These are phyloP conservation scores for Phaeotremella skinneri DNA, from an alignment of 768 basidiomycete genomes.

Conservation along the genomic window DNA sequence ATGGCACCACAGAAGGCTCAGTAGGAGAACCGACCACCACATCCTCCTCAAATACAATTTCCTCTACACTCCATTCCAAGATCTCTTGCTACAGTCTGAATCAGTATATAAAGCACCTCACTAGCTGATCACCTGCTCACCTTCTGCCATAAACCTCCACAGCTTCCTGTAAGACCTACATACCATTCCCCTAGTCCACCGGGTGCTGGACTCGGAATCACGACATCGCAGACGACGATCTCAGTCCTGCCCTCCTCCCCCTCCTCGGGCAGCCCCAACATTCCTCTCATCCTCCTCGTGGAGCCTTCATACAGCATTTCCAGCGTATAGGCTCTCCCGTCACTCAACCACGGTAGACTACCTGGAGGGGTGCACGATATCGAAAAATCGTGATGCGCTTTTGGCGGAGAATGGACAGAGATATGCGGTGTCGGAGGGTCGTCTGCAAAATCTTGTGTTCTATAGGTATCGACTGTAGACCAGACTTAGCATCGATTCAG, in stretches of 20 bases:
- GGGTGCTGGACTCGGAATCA: neutral
- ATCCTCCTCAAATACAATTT: conserved; percentile 12
- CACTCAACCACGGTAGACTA: conserved; percentile 37
- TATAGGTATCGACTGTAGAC: conserved; percentile 51
- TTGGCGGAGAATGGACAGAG: conserved; percentile 48
- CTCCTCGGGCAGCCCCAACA: conserved; percentile 14
- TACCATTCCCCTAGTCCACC: conserved; percentile 23
- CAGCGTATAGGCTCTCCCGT: conserved; percentile 34
- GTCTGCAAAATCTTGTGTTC: conserved; percentile 43
- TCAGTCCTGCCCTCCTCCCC: conserved; percentile 8
- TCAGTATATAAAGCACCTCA: neutral
- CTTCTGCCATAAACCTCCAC: conserved; percentile 43
- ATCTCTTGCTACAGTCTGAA: conserved; percentile 27
- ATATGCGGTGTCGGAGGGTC: conserved; percentile 51
- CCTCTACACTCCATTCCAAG: conserved; percentile 21
- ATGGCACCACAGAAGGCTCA: neutral
- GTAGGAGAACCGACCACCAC: neutral
- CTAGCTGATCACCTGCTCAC: conserved; percentile 19
- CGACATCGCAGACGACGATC: conserved; percentile 18
- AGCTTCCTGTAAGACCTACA: conserved; percentile 41
- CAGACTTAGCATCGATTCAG: neutral
- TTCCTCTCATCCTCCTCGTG: conserved; percentile 12
- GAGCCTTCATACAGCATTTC: conserved; percentile 27
- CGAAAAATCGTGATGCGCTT: conserved; percentile 47
- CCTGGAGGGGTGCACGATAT: conserved; percentile 36